Percentiles rank a stretch among this genome's conserved stretches.
These are phyloP conservation scores for Basidioascus undulatus DNA, from an alignment of 768 basidiomycete species.

Conservation along the genomic window DNA sequence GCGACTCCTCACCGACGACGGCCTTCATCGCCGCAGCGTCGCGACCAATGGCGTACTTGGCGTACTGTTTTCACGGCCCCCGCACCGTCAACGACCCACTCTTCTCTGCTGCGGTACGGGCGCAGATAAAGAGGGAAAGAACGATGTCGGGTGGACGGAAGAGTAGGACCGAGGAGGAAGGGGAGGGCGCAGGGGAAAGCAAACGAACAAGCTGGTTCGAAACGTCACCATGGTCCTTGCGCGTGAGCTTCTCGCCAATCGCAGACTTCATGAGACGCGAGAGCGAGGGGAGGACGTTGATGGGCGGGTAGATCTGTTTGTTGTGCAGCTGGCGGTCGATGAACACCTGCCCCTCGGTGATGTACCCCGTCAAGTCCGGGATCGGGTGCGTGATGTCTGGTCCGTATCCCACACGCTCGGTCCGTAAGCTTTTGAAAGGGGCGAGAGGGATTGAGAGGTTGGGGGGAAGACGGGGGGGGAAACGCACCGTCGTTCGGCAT, in stretches of 20 bases:
- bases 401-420: too few species aligned
- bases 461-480: constrained; percentile 1
- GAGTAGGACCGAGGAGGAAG: neutral
- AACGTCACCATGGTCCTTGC: constrained; percentile 97
- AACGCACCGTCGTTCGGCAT: constrained; percentile 97
- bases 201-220: constrained; percentile 79
- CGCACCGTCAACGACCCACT: too few species aligned
- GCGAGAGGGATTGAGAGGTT: too few species aligned
- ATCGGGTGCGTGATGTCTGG: constrained; percentile 99
- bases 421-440: too few species aligned
- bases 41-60: constrained; percentile 92
- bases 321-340: constrained; percentile 95
- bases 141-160: neutral
- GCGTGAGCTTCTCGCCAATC: constrained; percentile 86
- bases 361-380: constrained; percentile 96
- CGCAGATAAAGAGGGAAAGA: neutral
- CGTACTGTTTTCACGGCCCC: too few species aligned
- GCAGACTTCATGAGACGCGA: constrained; percentile 99
- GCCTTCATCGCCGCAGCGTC: constrained; percentile 92
- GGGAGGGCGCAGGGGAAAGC: constrained; percentile 1
- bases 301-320: constrained; percentile 92
- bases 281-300: constrained; percentile 94
- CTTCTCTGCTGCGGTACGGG: too few species aligned
- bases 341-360: constrained; percentile 97
- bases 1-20: constrained; percentile 92